phyloP scores from a whole-genome alignment of 1,284 basidiomycete species.

The Ganoderma sp. region DNA sequence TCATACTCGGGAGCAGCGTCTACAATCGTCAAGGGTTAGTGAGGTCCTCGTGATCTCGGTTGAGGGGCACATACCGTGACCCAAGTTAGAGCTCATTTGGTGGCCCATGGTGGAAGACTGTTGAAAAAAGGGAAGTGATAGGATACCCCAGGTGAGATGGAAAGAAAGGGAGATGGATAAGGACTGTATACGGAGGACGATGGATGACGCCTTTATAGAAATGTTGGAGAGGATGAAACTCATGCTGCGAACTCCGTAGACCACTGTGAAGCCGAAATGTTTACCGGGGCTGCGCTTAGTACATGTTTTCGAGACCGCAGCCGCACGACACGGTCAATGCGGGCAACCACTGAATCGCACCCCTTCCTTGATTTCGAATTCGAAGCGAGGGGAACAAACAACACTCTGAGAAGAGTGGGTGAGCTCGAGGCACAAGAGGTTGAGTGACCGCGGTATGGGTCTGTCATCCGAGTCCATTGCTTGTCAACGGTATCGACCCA shows the following conservation, averaged over 20 bases:
- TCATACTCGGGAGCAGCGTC: conserved; percentile 9
- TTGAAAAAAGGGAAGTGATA: conserved; percentile 19
- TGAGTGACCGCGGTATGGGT: too few relatives aligned
- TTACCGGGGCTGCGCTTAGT: not conserved
- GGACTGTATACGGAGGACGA: not conserved
- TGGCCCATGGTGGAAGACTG: conserved; percentile 1
- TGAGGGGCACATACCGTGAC: not conserved
- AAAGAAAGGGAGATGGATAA: not conserved
- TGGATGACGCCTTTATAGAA: not conserved
- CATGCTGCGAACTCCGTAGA: not conserved
- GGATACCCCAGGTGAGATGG: conserved; percentile 14
- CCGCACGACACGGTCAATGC: not conserved
- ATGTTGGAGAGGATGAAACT: not conserved
- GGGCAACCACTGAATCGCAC: not conserved
- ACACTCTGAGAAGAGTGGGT: not conserved
- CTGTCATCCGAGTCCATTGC: too few relatives aligned
- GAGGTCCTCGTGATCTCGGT: not conserved
- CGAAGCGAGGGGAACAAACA: not conserved
- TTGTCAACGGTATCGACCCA: too few relatives aligned
- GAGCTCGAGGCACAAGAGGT: not conserved
- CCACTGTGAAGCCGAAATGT: not conserved
- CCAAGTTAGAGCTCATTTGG: conserved; percentile 9
- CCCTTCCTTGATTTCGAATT: not conserved
- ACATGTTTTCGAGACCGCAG: not conserved
- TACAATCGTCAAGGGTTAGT: not conserved